Evolutionary conservation across 768 basidiomycete genomes (phyloP).

Genomic region (Pleurotus giganteus): DNA sequence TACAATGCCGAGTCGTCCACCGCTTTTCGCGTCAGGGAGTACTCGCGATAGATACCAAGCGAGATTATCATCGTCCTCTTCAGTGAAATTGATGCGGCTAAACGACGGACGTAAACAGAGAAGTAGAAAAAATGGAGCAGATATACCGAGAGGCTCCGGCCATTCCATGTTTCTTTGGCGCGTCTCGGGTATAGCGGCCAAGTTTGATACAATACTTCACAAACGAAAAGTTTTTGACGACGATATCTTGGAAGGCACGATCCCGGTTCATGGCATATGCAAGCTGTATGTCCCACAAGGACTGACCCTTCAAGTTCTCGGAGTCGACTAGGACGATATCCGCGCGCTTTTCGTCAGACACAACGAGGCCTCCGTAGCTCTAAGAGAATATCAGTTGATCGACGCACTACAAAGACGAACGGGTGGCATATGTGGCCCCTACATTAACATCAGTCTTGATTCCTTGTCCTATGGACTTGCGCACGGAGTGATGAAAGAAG

Average conservation of each 20-base stretch:
- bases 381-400: neutral
- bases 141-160: neutral
- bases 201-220: neutral
- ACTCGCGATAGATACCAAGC: neutral
- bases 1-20: neutral
- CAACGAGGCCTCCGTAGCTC: neutral
- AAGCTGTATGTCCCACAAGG: neutral
- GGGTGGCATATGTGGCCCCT: too few species aligned
- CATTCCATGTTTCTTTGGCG: neutral
- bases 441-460: too few species aligned
- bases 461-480: too few species aligned
- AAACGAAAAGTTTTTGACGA: neutral
- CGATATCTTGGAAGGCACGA: neutral
- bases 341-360: neutral
- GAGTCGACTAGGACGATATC: neutral
- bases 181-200: neutral
- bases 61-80: neutral
- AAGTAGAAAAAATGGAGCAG: neutral
- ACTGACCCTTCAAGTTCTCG: neutral
- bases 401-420: too few species aligned
- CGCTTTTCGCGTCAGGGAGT: neutral
- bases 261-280: neutral
- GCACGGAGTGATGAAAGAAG: too few species aligned
- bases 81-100: neutral
- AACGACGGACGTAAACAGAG: neutral